phyloP scores from a whole-genome alignment of 345 rosid genomes.

The Anacardium occidentale region DNA sequence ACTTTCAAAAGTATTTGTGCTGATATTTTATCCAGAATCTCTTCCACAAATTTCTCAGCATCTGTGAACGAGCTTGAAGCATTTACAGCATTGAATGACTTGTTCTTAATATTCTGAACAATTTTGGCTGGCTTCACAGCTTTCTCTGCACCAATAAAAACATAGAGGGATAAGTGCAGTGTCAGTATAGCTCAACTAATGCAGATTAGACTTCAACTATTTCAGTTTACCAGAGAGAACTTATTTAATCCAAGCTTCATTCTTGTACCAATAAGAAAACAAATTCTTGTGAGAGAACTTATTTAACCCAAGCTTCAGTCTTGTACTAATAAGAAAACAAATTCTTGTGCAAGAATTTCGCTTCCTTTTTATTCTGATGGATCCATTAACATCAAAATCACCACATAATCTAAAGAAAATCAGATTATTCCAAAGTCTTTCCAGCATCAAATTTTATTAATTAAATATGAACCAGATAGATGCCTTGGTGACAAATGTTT shows the following conservation, averaged over 20 bases:
- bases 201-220: not conserved
- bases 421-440: not conserved
- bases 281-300: not conserved
- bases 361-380: not conserved
- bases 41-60: conserved; percentile 62
- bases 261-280: too few relatives aligned
- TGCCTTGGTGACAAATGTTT: too few relatives aligned
- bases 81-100: conserved; percentile 21
- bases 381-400: not conserved
- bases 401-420: not conserved
- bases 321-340: too few relatives aligned
- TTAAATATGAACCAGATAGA: too few relatives aligned
- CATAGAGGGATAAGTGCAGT: not conserved
- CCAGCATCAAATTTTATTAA: not conserved
- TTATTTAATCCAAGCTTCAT: not conserved
- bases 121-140: conserved; percentile 38
- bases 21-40: conserved; percentile 59
- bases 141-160: conserved; percentile 48
- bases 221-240: not conserved
- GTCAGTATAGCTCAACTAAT: conserved; percentile 1
- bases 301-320: not conserved
- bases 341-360: not conserved
- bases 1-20: conserved; percentile 61
- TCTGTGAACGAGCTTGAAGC: conserved; percentile 36
- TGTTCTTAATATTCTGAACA: conserved; percentile 36